Base-by-base conservation (phyloP, 108 stramenopile species). In the Fragilaria radians region DNA sequence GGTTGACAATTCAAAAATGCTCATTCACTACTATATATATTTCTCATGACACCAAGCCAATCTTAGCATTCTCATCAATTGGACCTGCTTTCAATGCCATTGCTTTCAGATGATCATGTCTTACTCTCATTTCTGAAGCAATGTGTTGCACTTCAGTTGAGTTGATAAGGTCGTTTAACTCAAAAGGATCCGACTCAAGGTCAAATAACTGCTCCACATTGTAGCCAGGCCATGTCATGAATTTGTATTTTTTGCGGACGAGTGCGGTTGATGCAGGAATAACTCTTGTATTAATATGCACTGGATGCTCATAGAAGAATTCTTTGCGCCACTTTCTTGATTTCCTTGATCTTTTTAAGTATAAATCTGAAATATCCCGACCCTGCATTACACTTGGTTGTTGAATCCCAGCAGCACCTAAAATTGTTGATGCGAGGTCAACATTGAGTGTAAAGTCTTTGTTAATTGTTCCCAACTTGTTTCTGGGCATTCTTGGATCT, bases 161-260 rank as follows among this genome's bases (percentile, higher is more conserved):
- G 36, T 77, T 80, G 46, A 80, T 50, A 19, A 92, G 47, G 55
- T 92, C 91, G 32, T 74, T 52, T 63, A 87, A 55, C 62, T 92
- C 86, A 28, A 70, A 78, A 4, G 87, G 91, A 69, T 92, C 91
- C 22, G 75, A 69, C 9, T 58, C 65, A 26, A 86, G 53, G 57
- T 89, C 79, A 62, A 89, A 92, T 27, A 92, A 48, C 60, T 92
- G 91, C 48, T 88, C 85, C 36, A 80, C 74, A 7, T 85, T 50
- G 48, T 76, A 75, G 50, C 87, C 68, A n/a, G 86, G 87, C 91
- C 91, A 92, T 32, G 76, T 74, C 28, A 92, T 81, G 65, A 86
- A 89, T 63, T 82, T 82, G 58, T 55, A 73, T 28, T 76, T 67
- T 54, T 92, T 88, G 7, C 83, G 79, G n/a, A 92, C 80, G 24